Base-by-base conservation (phyloP, 495 filamentous ascomycete species). In the Clavariopsis aquatica region DNA sequence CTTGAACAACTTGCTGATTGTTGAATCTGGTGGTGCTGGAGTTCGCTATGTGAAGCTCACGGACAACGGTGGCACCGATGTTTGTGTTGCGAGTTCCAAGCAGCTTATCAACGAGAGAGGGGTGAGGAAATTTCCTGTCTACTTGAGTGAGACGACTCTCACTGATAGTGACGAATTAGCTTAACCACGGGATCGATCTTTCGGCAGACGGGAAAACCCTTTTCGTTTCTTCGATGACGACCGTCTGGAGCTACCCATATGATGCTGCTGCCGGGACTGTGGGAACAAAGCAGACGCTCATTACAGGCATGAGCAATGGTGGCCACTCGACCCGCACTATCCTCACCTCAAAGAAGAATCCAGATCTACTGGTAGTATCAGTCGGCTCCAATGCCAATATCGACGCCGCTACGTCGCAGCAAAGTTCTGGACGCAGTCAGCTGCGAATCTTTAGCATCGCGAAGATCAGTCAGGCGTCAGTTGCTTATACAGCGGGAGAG, bases 161-260 rank as follows among this genome's bases (percentile, higher is more conserved):
- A 28, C 26, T 51, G 19, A 24, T 17, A 51, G 26, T 51, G 6
- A 22, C 9, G 47, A 51, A 24, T 51, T 56, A 84, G 77, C 74
- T 87, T 9, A 86, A 85, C 64, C 88, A 91, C 68, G 88, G 88
- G 19, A 78, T 91, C 26, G 81, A 82, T 31, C 69, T 90, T 27
- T 86, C 83, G 0, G 55, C 61, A 1, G 84, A 88, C 68, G 85
- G 85, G 19, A 75, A 71, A 31, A 86, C 80, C 1, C 74, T 91
- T 29, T 90, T 85, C 62, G 87, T 83, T 20, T 89, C 85, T 7
- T 78, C 80, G 9, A 23, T 77, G 0, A 75, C 83, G 26, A 68
- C 76, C 1, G 88, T 84, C 29, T 86, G 78, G 69, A 71, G 78
- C 57, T 90, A 83, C 82, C 20, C 72, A 17, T 91, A 91, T 69